Evolutionary conservation across 306 rosid genomes (phyloP), one percentile per base, ranked within the genome.

Genomic region (Astragalus glycyphyllos): DNA sequence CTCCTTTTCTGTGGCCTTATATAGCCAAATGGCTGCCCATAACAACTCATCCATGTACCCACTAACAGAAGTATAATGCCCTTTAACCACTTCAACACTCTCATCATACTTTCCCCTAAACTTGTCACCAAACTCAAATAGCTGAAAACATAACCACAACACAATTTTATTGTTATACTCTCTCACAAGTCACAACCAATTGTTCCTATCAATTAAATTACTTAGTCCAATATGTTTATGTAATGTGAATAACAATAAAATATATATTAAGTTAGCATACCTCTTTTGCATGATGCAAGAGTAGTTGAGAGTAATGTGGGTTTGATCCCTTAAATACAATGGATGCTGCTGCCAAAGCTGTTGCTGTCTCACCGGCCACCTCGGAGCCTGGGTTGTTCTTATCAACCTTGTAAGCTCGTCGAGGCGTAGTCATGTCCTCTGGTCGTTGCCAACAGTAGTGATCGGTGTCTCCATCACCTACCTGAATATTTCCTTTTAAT

Each of bases 391-490:
- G 92, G 20, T 84, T 82, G 45, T 79, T 64, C 29, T 42, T 74
- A 13, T 92, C 90, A 2, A 92, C 61, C 81, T 78, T 87, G 60
- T 80, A 89, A 42, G 96, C 92, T 53, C 68, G 86, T 4, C 98
- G 89, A 0, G 98, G 86, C 0, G 98, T 92, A 0, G 90, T 86
- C 96, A 89, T 92, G 51, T 92, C 98, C 69, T 92, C 95, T 12
- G 98, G 88, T 56, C 98, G 81, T 73, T 92, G 96, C 98, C 98
- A 92, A 64, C 98, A 92, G 51, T 88, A 92, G 82, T 92, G 98
- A 69, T 89, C 98, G 0, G 92, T 86, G n/a, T 59, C 60, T 1
- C 96, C 98, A 3, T 92, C 96, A 4, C 98, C 98, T 59, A 89
- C 98, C 98, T 89, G 63, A 29, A 71, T 58, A 44, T n/a, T 13